A percentile compares a stretch with the other conserved stretches of the same genome.
phyloP scores from a whole-genome alignment of 2,329 filamentous ascomycete species.

The Sarocladium brachiariae region DNA sequence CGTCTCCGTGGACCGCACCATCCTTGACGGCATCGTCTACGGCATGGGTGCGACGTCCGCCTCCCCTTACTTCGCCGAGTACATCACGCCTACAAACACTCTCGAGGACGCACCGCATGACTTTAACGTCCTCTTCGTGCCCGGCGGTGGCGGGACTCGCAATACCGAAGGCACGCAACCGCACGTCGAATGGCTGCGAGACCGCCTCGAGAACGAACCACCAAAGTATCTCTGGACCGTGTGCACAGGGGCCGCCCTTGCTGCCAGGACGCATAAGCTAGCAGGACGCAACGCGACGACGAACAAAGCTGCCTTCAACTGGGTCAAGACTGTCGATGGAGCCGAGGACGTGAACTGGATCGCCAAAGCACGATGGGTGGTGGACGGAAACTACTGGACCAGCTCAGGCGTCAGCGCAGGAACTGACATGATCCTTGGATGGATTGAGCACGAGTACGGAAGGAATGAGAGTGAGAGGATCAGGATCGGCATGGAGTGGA shows the following conservation, averaged over 20 bases:
- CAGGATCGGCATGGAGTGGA: constrained; percentile 12
- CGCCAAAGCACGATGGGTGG: constrained; percentile 48
- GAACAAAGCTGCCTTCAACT: constrained; percentile 46
- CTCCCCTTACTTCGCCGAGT: constrained; percentile 11
- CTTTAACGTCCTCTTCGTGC: constrained; percentile 46
- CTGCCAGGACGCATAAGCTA: constrained; percentile 50
- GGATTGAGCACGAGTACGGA: constrained; percentile 46
- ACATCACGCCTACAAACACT: constrained; percentile 25
- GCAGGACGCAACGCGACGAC: constrained; percentile 55
- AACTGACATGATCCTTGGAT: constrained; percentile 54
- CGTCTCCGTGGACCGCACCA: constrained; percentile 22
- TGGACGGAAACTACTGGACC: constrained; percentile 52
- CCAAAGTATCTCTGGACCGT: constrained; percentile 35
- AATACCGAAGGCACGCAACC: constrained; percentile 29
- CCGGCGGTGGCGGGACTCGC: constrained; percentile 41
- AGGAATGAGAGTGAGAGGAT: constrained; percentile 24
- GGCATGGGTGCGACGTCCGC: constrained; percentile 8
- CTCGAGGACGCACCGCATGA: constrained; percentile 31
- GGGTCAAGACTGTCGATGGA: constrained; percentile 5
- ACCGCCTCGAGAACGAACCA: background rate
- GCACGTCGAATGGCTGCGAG: constrained; percentile 32
- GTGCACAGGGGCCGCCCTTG: constrained; percentile 55
- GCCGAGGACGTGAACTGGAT: constrained; percentile 47
- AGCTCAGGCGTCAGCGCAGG: constrained; percentile 52
- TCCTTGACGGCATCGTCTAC: constrained; percentile 10